Conservation (phyloP, 2,329 filamentous ascomycete genomes). For the Pyrenochaeta sp. region DNA sequence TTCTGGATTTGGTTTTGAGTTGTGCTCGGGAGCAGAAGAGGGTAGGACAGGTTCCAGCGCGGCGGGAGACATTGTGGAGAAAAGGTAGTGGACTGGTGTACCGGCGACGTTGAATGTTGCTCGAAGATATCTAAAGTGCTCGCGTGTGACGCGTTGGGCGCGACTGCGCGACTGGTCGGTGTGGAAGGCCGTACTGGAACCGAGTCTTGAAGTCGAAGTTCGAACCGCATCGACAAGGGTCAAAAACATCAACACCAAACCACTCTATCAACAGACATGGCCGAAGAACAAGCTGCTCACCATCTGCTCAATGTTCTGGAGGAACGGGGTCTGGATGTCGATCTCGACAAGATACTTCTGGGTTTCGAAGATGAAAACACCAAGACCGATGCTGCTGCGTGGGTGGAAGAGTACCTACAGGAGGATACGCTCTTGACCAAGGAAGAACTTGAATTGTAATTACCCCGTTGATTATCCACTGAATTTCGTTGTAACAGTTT, state of each 20-base stretch:
- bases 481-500: slow-evolving; percentile 1
- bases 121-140: slow-evolving; percentile 9
- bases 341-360: slow-evolving; percentile 56
- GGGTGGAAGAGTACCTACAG: slow-evolving; percentile 58
- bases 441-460: slow-evolving; percentile 58
- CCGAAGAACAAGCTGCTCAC: slow-evolving; percentile 47
- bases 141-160: slow-evolving; percentile 44
- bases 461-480: neutral
- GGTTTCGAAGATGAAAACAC: slow-evolving; percentile 56
- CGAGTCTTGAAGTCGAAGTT: slow-evolving; percentile 3
- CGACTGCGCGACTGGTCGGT: slow-evolving; percentile 38
- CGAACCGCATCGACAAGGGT: slow-evolving; percentile 33
- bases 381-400: slow-evolving; percentile 49
- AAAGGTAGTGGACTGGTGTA: neutral
- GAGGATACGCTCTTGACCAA: slow-evolving; percentile 55
- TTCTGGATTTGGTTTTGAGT: slow-evolving; percentile 14
- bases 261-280: slow-evolving; percentile 27
- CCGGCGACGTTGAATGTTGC: neutral
- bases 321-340: slow-evolving; percentile 53
- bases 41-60: slow-evolving; percentile 33
- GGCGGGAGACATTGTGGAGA: slow-evolving; percentile 35
- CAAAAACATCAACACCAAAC: slow-evolving; percentile 28
- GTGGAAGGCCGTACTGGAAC: slow-evolving; percentile 29
- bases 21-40: slow-evolving; percentile 23
- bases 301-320: slow-evolving; percentile 54